A percentile compares a stretch with the other conserved stretches of the same genome.
Evolutionary conservation across 2,329 filamentous ascomycete genomes (phyloP).

Genomic region (Coniella vitis): DNA sequence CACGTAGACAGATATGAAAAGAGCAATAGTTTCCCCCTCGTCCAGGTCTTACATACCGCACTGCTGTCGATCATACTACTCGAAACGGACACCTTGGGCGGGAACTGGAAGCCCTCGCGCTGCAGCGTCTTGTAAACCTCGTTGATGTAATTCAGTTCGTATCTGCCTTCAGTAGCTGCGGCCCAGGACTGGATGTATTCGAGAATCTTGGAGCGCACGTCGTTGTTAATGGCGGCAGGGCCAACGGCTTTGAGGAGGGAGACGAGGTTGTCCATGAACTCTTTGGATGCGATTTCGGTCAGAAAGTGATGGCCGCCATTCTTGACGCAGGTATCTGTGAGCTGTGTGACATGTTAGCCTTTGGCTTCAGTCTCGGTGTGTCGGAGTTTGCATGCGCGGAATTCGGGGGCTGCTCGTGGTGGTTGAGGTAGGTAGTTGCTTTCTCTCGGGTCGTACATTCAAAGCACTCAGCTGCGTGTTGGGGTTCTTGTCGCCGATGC

Average conservation of each 20-base stretch:
- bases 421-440: neutral
- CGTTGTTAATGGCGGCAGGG: slow-evolving; percentile 66
- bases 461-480: slow-evolving; percentile 94
- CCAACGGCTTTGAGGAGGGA: slow-evolving; percentile 82
- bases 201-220: slow-evolving; percentile 84
- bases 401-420: no score
- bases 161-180: slow-evolving; percentile 75
- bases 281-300: slow-evolving; percentile 86
- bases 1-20: neutral
- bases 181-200: slow-evolving; percentile 94
- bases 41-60: slow-evolving; percentile 50
- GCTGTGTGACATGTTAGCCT: slow-evolving; percentile 35
- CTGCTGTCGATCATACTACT: slow-evolving; percentile 97
- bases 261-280: slow-evolving; percentile 96
- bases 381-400: no score
- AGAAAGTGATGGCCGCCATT: slow-evolving; percentile 96
- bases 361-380: neutral
- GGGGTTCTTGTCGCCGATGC: slow-evolving; percentile 95
- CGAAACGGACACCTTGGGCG: slow-evolving; percentile 77
- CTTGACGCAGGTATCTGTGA: slow-evolving; percentile 97
- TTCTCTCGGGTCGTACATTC: slow-evolving; percentile 62
- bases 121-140: slow-evolving; percentile 82
- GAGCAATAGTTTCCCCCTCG: slow-evolving; percentile 27
- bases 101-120: slow-evolving; percentile 81
- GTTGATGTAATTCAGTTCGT: slow-evolving; percentile 77